Evolutionary conservation across 441 rosid genomes (phyloP).

Genomic region (Populus tomentosa): DNA sequence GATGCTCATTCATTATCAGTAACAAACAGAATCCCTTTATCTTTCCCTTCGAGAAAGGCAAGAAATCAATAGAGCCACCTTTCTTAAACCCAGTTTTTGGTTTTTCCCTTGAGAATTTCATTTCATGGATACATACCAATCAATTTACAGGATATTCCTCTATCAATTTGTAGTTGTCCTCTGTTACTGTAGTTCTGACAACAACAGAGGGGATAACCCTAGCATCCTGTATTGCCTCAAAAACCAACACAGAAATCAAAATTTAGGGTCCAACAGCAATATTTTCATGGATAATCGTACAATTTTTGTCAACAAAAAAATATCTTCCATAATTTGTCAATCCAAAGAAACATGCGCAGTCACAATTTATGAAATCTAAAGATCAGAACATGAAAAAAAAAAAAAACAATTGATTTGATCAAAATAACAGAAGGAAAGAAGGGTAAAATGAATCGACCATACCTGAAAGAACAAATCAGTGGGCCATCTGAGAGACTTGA

Average conservation of each 20-base stretch:
- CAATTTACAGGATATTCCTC: too few relatives aligned
- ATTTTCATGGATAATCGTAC: not conserved
- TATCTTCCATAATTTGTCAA: too few relatives aligned
- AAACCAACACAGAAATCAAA: too few relatives aligned
- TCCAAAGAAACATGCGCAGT: not conserved
- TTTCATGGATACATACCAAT: not conserved
- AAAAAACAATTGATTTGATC: not conserved
- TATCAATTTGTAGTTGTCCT: not conserved
- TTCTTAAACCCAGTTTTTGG: not conserved
- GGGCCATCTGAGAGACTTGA: conserved; percentile 58
- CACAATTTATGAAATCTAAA: not conserved
- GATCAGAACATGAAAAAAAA: not conserved
- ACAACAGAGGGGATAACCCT: not conserved
- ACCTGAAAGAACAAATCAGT: conserved; percentile 70
- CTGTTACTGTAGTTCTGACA: not conserved
- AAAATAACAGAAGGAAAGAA: not conserved
- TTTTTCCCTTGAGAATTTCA: not conserved
- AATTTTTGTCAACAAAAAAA: not conserved
- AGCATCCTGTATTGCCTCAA: not conserved
- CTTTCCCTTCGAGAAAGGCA: not conserved
- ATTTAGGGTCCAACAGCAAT: not conserved
- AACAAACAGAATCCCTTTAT: too few relatives aligned
- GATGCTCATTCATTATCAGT: not conserved
- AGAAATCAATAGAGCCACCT: not conserved
- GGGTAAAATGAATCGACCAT: not conserved